Evolutionary conservation across 495 filamentous ascomycete genomes (phyloP).

Genomic region (Neurospora sp.): DNA sequence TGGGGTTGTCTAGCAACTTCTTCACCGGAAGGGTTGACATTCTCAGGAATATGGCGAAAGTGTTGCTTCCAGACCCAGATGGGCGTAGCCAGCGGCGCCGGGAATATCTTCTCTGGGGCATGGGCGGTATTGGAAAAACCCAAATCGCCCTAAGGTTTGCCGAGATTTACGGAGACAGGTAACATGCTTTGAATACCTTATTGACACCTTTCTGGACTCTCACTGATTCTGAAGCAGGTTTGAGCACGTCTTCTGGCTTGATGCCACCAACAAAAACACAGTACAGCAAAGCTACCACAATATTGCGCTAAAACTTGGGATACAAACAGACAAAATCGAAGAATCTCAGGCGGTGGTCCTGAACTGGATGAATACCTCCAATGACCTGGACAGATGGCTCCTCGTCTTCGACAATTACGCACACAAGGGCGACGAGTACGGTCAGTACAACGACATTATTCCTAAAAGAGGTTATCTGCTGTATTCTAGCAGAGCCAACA

Average conservation of each 20-base stretch:
- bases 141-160: slow-evolving; percentile 10
- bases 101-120: slow-evolving; percentile 12
- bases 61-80: slow-evolving; percentile 1
- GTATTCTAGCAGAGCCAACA: background rate
- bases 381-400: slow-evolving; percentile 1
- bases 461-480: background rate
- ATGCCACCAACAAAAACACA: background rate
- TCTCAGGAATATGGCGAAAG: slow-evolving; percentile 1
- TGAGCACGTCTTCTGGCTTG: background rate
- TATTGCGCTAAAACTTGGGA: background rate
- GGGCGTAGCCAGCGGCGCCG: background rate
- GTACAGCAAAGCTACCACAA: background rate
- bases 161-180: background rate
- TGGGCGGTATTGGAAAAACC: slow-evolving; percentile 18
- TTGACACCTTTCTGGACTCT: background rate
- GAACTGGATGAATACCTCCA: background rate
- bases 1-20: slow-evolving; percentile 1
- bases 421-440: background rate
- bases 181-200: background rate
- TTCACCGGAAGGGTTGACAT: slow-evolving; percentile 16
- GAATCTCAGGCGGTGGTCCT: background rate
- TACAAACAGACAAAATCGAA: background rate
- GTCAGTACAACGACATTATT: background rate
- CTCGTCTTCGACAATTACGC: slow-evolving; percentile 6
- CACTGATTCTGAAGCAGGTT: background rate